phyloP scores from a whole-genome alignment of 1,284 basidiomycete genomes.

The Cerrena zonata region DNA sequence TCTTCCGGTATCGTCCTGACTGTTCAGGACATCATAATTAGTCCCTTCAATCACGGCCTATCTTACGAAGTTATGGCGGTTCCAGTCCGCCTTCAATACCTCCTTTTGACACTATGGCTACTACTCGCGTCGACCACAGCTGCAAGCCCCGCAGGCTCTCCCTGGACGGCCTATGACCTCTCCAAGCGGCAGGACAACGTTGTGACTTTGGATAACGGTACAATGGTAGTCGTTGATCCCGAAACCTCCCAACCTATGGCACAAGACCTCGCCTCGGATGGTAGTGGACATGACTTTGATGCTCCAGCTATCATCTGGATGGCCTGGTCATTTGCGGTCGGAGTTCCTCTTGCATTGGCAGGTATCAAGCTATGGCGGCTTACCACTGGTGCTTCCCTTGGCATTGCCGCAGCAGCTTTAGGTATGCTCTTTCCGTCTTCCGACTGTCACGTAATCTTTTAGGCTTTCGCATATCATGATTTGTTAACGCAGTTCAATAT shows the following conservation, averaged over 20 bases:
- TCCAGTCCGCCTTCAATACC: conserved; percentile 1
- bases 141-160: neutral
- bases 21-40: too few species aligned
- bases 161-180: neutral
- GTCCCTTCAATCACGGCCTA: too few species aligned
- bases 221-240: conserved; percentile 39
- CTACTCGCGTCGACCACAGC: neutral
- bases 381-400: conserved; percentile 49
- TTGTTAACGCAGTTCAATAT: conserved; percentile 5
- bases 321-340: conserved; percentile 43
- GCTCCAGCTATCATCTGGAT: conserved; percentile 54
- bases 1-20: neutral
- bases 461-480: conserved; percentile 5
- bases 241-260: conserved; percentile 36
- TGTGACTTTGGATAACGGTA: conserved; percentile 38
- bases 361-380: conserved; percentile 53
- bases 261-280: conserved; percentile 55
- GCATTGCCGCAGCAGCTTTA: conserved; percentile 41
- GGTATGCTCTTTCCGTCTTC: conserved; percentile 34
- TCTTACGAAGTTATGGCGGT: conserved; percentile 1
- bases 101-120: neutral
- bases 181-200: conserved; percentile 12
- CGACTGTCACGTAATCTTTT: neutral
- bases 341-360: conserved; percentile 46
- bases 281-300: conserved; percentile 45